phyloP scores from a whole-genome alignment of 192 early-diverging fungal genomes.

The Haplosporangium gracile region DNA sequence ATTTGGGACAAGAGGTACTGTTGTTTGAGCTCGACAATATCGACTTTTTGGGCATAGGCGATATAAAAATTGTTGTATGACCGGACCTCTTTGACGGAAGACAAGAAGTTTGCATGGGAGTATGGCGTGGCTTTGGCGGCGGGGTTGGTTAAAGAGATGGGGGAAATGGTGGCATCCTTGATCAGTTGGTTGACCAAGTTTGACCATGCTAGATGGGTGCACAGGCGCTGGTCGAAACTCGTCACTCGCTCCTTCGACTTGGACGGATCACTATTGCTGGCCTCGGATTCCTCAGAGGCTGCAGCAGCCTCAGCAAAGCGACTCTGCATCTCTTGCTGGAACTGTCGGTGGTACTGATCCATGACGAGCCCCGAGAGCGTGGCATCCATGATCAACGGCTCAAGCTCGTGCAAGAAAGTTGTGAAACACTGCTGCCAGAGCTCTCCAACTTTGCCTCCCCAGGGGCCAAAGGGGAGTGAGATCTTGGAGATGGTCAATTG shows the following conservation, averaged over 20 bases:
- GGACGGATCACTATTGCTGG: neutral
- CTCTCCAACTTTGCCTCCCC: slow-evolving; percentile 50
- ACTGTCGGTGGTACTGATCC: slow-evolving; percentile 53
- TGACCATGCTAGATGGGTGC: slow-evolving; percentile 40
- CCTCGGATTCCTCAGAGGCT: neutral
- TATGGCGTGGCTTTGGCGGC: neutral
- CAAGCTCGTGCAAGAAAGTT: slow-evolving; percentile 36
- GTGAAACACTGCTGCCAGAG: slow-evolving; percentile 45
- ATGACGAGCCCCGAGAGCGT: slow-evolving; percentile 47
- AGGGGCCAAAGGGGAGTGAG: slow-evolving; percentile 46
- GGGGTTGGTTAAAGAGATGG: neutral
- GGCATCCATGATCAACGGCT: slow-evolving; percentile 52
- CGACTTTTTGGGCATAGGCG: slow-evolving; percentile 46
- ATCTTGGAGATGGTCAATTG: slow-evolving; percentile 33
- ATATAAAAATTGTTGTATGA: slow-evolving; percentile 52
- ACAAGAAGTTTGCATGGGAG: neutral
- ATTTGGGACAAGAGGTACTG: slow-evolving; percentile 24
- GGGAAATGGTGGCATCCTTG: slow-evolving; percentile 25
- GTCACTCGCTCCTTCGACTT: slow-evolving; percentile 11
- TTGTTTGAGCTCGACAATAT: slow-evolving; percentile 37
- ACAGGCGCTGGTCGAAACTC: slow-evolving; percentile 33
- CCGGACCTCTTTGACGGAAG: slow-evolving; percentile 41
- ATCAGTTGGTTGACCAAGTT: slow-evolving; percentile 28
- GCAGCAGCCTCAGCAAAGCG: slow-evolving; percentile 4
- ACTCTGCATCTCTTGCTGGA: slow-evolving; percentile 36